These are phyloP conservation scores for Trichophyton equinum DNA, from an alignment of 2,329 filamentous ascomycete species.

Conservation along the genomic window DNA sequence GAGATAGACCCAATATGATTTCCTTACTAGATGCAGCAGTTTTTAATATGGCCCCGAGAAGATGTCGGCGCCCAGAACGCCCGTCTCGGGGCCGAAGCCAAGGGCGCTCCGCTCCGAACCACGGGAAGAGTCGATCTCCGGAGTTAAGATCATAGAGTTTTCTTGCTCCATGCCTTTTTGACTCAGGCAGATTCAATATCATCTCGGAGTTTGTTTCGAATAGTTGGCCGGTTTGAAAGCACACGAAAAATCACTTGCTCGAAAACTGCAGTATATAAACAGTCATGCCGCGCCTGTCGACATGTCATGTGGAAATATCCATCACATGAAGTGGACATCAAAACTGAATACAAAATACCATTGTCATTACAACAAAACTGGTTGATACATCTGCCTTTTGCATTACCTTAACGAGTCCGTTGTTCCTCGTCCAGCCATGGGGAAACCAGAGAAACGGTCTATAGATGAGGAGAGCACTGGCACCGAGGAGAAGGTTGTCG, in stretches of 20 bases:
- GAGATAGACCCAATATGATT: no score
- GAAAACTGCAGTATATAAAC: neutral
- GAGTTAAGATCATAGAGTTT: neutral
- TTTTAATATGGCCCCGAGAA: neutral
- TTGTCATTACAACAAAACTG: no score
- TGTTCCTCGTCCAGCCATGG: neutral
- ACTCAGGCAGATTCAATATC: neutral
- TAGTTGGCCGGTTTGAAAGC: neutral
- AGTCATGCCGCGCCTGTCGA: neutral
- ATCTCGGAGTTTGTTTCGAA: neutral
- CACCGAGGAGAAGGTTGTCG: neutral
- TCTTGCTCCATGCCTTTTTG: neutral
- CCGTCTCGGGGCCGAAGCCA: neutral
- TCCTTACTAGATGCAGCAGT: neutral
- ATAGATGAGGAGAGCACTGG: neutral
- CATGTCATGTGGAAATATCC: neutral
- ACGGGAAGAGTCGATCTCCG: neutral
- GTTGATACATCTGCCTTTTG: neutral
- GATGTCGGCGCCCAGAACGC: neutral
- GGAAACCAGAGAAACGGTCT: neutral
- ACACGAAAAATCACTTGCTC: neutral
- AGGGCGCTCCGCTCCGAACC: neutral
- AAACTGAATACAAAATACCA: no score
- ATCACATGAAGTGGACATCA: neutral
- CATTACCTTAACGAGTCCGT: neutral